These are phyloP conservation scores for Paecilomyces sp. DNA, from an alignment of 2,329 filamentous ascomycete genomes.

Conservation along the genomic window DNA sequence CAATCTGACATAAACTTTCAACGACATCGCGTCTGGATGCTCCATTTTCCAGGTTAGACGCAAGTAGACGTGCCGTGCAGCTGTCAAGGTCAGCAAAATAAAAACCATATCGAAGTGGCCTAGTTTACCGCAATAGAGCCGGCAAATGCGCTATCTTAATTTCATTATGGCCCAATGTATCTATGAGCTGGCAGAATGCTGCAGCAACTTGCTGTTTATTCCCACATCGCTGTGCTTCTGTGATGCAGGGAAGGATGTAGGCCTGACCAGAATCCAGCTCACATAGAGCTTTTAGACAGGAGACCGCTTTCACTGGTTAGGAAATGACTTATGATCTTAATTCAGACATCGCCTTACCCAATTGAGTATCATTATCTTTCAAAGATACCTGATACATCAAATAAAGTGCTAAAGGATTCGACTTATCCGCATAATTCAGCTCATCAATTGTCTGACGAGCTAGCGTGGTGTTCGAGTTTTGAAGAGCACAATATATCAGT, in stretches of 20 bases:
- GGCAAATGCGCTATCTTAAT: constrained; percentile 42
- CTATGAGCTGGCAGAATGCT: constrained; percentile 54
- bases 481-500: constrained; percentile 62
- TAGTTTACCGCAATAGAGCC: constrained; percentile 56
- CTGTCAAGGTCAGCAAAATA: constrained; percentile 16
- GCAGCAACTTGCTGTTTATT: constrained; percentile 55
- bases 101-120: constrained; percentile 18
- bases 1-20: constrained; percentile 48
- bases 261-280: constrained; percentile 50
- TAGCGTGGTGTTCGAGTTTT: constrained; percentile 46
- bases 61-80: constrained; percentile 39
- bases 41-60: constrained; percentile 33
- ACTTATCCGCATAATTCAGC: constrained; percentile 53
- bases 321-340: constrained; percentile 28
- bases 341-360: constrained; percentile 49
- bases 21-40: constrained; percentile 16
- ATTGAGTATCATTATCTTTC: constrained; percentile 48
- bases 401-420: constrained; percentile 62
- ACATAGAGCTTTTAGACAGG: constrained; percentile 56
- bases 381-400: constrained; percentile 69
- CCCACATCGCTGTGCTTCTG: constrained; percentile 63
- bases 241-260: constrained; percentile 70
- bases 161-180: constrained; percentile 13
- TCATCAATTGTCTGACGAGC: constrained; percentile 51
- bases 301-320: constrained; percentile 43